These are phyloP conservation scores for Candida mattraensis DNA, from an alignment of 805 yeast genomes.

Conservation along the genomic window DNA sequence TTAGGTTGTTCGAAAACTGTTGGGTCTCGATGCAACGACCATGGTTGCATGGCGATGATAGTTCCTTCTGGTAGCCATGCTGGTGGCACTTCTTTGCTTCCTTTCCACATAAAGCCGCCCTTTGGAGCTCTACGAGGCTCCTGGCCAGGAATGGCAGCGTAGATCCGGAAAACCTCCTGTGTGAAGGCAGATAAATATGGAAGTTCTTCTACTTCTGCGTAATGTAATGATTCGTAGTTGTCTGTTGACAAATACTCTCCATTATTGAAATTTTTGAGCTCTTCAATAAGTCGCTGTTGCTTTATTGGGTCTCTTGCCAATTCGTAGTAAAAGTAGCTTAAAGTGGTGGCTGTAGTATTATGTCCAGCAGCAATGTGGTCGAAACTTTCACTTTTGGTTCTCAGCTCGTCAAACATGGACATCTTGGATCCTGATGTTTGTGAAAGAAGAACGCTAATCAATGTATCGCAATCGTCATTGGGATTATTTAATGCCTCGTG, in stretches of 20 bases:
- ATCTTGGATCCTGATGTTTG: constrained; percentile 12
- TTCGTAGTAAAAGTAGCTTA: constrained; percentile 59
- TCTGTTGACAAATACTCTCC: constrained; percentile 21
- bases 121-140: constrained; percentile 58
- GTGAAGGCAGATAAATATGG: constrained; percentile 62
- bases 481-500: constrained; percentile 15
- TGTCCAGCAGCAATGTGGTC: constrained; percentile 80
- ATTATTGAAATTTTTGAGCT: constrained; percentile 32
- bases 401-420: constrained; percentile 15
- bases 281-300: constrained; percentile 49
- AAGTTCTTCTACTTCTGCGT: constrained; percentile 48
- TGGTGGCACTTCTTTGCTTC: constrained; percentile 25
- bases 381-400: constrained; percentile 47
- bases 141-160: constrained; percentile 72
- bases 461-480: constrained; percentile 20
- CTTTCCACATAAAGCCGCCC: constrained; percentile 29
- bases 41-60: constrained; percentile 63
- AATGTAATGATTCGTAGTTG: constrained; percentile 27
- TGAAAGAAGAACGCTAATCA: constrained; percentile 26
- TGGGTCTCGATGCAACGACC: constrained; percentile 56
- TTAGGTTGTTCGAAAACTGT: constrained; percentile 52
- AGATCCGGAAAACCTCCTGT: constrained; percentile 59
- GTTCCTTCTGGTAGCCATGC: constrained; percentile 52
- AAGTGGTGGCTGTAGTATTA: constrained; percentile 68
- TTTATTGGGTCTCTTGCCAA: constrained; percentile 48